Evolutionary conservation across 768 basidiomycete genomes (phyloP).

Genomic region (Boletus speciosus): DNA sequence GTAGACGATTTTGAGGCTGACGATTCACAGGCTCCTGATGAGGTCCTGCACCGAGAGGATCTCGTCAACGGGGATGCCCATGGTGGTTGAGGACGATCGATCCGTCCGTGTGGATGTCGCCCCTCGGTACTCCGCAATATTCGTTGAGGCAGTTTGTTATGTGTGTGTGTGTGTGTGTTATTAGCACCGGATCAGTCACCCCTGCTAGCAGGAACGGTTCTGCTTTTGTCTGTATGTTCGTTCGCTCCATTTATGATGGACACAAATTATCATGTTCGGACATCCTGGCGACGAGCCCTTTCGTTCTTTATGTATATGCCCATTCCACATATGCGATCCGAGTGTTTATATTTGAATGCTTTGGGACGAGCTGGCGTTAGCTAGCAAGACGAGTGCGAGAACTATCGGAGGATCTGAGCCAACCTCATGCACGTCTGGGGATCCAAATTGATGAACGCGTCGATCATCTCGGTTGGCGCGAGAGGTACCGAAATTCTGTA

Average conservation of each 20-base stretch:
- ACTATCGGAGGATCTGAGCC: not conserved
- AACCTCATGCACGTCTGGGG: not conserved
- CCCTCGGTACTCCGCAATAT: not conserved
- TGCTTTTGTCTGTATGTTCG: not conserved
- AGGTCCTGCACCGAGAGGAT: not conserved
- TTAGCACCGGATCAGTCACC: not conserved
- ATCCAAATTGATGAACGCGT: not conserved
- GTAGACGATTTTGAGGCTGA: constrained; percentile 7
- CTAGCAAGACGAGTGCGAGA: not conserved
- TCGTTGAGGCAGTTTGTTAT: not conserved
- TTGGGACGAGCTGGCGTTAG: not conserved
- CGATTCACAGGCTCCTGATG: not conserved
- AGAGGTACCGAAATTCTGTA: not conserved
- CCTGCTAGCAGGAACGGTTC: not conserved
- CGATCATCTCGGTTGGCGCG: not conserved
- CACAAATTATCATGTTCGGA: not conserved
- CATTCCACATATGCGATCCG: not conserved
- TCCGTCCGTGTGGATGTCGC: not conserved
- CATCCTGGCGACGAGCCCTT: not conserved
- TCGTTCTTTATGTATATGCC: not conserved
- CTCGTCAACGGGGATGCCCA: constrained; percentile 25
- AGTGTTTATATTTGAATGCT: not conserved
- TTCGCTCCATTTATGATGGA: not conserved
- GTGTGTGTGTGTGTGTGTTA: not conserved
- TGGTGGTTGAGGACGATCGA: constrained; percentile 2